Evolutionary conservation across 352 stramenopile species (phyloP).

Genomic region (Pythium chondricola): DNA sequence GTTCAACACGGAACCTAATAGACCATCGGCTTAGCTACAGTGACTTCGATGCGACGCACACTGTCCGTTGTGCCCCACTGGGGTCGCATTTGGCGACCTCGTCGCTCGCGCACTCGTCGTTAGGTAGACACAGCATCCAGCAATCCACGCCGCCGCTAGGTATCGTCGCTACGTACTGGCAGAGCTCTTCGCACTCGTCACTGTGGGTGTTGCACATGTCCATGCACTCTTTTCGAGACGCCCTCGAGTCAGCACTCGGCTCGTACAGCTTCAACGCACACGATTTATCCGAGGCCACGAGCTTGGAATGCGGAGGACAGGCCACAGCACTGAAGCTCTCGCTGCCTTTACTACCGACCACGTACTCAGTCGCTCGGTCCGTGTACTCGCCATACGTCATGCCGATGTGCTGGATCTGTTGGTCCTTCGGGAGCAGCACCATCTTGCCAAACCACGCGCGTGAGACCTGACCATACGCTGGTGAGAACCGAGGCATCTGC

Average conservation of each 20-base stretch:
- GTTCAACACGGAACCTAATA: no score
- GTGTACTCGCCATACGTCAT: conserved; percentile 18
- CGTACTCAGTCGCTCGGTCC: conserved; percentile 10
- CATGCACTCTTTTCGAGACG: conserved; percentile 10
- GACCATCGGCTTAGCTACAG: no score
- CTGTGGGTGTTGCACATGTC: conserved; percentile 17
- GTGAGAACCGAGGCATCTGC: conserved; percentile 17
- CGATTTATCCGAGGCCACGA: conserved; percentile 14
- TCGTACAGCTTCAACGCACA: conserved; percentile 14
- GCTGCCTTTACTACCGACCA: conserved; percentile 1
- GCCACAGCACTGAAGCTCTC: conserved; percentile 9
- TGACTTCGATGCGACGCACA: conserved; percentile 1
- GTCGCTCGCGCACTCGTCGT: neutral
- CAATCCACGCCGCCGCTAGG: conserved; percentile 8
- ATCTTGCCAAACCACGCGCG: conserved; percentile 17
- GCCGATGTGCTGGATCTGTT: conserved; percentile 8
- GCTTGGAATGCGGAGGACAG: conserved; percentile 6
- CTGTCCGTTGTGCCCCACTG: neutral
- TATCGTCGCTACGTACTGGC: conserved; percentile 5
- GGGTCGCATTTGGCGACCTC: conserved; percentile 7
- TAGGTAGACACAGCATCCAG: conserved; percentile 16
- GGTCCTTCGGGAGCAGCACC: conserved; percentile 18
- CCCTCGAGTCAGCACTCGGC: neutral
- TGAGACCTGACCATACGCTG: conserved; percentile 2
- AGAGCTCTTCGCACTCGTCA: conserved; percentile 6